Conservation (phyloP, 73 alveolate genomes). For the Symbiodinium natans region DNA sequence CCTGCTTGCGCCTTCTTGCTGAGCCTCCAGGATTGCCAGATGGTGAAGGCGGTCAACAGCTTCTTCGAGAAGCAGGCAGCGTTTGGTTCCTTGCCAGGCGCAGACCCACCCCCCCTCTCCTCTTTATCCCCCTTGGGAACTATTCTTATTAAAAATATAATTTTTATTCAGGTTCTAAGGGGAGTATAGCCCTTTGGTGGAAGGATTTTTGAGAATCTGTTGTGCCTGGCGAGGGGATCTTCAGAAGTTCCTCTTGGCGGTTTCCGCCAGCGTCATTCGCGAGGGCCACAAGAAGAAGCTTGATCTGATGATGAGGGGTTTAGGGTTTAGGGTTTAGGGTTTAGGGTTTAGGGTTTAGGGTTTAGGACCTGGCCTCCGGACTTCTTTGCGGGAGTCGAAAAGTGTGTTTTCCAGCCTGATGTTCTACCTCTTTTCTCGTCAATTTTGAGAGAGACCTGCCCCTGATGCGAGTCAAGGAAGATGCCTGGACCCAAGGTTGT, state of each 20-base stretch:
- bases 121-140: background rate
- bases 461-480: background rate
- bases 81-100: constrained; percentile 27
- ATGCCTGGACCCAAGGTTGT: constrained; percentile 82
- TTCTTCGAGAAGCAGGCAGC: constrained; percentile 36
- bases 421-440: too few species aligned
- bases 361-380: too few species aligned
- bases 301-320: too few species aligned
- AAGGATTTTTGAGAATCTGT: background rate
- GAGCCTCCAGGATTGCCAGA: constrained; percentile 85
- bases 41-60: constrained; percentile 45
- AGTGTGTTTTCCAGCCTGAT: too few species aligned
- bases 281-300: constrained; percentile 88
- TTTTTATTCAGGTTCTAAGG: too few species aligned
- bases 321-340: too few species aligned
- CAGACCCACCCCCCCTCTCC: background rate
- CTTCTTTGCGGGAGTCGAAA: too few species aligned
- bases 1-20: too few species aligned
- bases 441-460: too few species aligned
- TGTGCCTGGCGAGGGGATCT: constrained; percentile 51
- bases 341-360: too few species aligned
- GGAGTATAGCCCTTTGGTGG: too few species aligned
- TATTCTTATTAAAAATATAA: too few species aligned
- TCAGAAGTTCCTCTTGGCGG: constrained; percentile 37
- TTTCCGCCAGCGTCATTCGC: constrained; percentile 47